phyloP scores from a whole-genome alignment of 2,329 filamentous ascomycete species.

The Colletotrichum endophyticum region DNA sequence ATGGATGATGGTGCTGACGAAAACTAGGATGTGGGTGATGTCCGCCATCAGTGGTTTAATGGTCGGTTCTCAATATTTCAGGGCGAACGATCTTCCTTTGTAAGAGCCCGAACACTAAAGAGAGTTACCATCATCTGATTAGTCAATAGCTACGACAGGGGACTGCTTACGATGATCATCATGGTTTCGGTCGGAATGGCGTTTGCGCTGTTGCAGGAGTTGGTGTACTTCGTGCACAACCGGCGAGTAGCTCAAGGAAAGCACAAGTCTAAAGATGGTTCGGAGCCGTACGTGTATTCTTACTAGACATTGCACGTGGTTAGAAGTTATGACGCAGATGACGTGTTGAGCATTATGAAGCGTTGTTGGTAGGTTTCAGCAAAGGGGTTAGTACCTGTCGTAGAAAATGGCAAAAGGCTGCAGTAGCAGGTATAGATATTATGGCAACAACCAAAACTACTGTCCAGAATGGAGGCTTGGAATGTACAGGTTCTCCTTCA shows the following conservation, averaged over 20 bases:
- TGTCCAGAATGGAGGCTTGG: background rate
- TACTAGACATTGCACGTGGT: background rate
- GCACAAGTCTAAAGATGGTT: conserved; percentile 19
- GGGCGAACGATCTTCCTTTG: conserved; percentile 44
- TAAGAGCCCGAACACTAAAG: conserved; percentile 23
- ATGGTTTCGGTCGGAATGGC: conserved; percentile 46
- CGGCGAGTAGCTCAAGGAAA: conserved; percentile 28
- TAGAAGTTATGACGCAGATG: background rate
- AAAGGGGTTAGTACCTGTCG: background rate
- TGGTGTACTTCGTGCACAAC: conserved; percentile 43
- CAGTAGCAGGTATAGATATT: background rate
- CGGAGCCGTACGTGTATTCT: conserved; percentile 21
- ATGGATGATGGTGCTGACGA: background rate
- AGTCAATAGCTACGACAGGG: conserved; percentile 42
- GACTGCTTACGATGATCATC: conserved; percentile 48
- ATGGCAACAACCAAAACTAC: background rate
- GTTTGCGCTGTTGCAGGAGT: conserved; percentile 43
- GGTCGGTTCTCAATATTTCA: conserved; percentile 56
- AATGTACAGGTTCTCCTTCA: background rate
- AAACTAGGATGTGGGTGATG: conserved; percentile 49
- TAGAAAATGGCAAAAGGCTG: background rate
- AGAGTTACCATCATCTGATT: background rate
- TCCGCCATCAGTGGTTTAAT: conserved; percentile 54
- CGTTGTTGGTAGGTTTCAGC: background rate
- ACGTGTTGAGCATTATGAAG: background rate